Evolutionary conservation across 495 filamentous ascomycete genomes (phyloP).

Genomic region (Neurospora sp.): DNA sequence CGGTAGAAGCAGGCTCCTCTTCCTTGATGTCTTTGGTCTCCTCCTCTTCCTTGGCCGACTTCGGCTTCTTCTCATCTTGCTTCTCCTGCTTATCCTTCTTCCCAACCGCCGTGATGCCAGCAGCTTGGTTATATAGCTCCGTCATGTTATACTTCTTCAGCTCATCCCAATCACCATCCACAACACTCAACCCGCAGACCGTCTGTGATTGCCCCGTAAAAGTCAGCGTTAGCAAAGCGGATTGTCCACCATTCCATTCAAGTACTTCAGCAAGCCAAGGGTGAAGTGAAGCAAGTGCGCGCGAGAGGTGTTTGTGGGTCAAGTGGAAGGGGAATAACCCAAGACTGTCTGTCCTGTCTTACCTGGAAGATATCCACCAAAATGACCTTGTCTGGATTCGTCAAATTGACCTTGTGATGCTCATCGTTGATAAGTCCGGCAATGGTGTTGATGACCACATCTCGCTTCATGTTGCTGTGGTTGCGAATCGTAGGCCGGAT

Average conservation of each 20-base stretch:
- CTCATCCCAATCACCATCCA: slow-evolving; percentile 40
- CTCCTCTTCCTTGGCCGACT: background rate
- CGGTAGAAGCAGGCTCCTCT: background rate
- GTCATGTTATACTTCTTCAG: slow-evolving; percentile 39
- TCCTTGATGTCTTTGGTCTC: background rate
- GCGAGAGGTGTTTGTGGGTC: background rate
- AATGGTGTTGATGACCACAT: slow-evolving; percentile 67
- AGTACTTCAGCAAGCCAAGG: background rate
- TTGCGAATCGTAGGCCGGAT: slow-evolving; percentile 79
- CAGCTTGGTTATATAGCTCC: slow-evolving; percentile 30
- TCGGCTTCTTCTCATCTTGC: background rate
- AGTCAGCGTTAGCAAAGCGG: background rate
- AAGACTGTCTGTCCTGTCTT: slow-evolving; percentile 14
- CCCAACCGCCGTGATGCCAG: background rate
- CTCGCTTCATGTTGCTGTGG: slow-evolving; percentile 63
- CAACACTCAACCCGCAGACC: slow-evolving; percentile 37
- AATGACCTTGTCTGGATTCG: slow-evolving; percentile 71
- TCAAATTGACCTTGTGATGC: slow-evolving; percentile 75
- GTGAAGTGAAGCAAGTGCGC: background rate
- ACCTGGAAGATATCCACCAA: slow-evolving; percentile 86
- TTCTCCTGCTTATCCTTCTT: slow-evolving; percentile 1
- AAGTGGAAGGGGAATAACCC: background rate
- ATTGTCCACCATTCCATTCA: background rate
- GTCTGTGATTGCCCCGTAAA: slow-evolving; percentile 15
- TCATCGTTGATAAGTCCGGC: slow-evolving; percentile 46